Conservation (phyloP, 192 early-diverging fungal species). For the Backusella liffmaniae region DNA sequence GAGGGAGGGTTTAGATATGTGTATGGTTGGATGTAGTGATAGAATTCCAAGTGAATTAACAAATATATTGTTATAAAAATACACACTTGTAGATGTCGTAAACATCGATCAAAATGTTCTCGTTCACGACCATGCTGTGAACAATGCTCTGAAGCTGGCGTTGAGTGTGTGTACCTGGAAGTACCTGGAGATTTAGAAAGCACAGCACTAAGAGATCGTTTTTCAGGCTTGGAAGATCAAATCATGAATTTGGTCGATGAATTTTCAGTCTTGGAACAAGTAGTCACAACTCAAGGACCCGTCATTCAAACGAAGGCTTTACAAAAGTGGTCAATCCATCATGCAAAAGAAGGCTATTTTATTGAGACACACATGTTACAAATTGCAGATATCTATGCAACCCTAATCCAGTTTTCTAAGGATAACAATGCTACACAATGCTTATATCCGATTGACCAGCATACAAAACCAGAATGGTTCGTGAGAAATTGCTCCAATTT, state of each 20-base stretch:
- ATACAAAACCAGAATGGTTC: constrained; percentile 16
- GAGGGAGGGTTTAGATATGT: neutral
- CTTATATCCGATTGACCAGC: constrained; percentile 7
- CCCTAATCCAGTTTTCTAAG: constrained; percentile 26
- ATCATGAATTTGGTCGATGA: constrained; percentile 27
- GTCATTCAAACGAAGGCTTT: constrained; percentile 12
- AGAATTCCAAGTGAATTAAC: neutral
- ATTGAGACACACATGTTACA: constrained; percentile 30
- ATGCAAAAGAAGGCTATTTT: constrained; percentile 14
- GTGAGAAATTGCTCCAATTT: constrained; percentile 31
- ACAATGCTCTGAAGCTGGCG: constrained; percentile 22
- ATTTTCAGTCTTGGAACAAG: constrained; percentile 23
- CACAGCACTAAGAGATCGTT: constrained; percentile 33
- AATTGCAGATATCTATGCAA: constrained; percentile 26
- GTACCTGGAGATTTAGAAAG: constrained; percentile 38
- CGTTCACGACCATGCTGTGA: constrained; percentile 27
- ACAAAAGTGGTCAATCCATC: constrained; percentile 6
- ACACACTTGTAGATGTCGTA: constrained; percentile 16
- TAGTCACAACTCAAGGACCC: constrained; percentile 4
- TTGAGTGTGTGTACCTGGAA: constrained; percentile 29
- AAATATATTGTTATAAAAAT: neutral
- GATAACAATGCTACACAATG: constrained; percentile 19
- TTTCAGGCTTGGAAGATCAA: constrained; percentile 37
- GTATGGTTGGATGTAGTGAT: neutral
- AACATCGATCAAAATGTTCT: constrained; percentile 36